These are phyloP conservation scores for Przewalskia tangutica DNA, from an alignment of 257 asterid species.

Conservation along the genomic window DNA sequence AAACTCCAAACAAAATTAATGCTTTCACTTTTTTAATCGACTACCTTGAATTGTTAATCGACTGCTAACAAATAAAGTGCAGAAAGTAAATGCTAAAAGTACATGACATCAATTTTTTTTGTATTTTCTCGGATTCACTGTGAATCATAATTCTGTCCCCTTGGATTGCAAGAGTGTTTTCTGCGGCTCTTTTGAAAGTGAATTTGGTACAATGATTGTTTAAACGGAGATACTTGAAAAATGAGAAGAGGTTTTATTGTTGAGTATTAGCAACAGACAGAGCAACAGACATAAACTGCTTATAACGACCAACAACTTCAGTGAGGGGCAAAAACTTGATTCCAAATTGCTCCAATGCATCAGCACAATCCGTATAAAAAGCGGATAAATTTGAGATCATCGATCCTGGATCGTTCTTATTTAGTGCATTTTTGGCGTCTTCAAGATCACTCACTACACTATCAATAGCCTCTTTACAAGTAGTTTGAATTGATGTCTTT, in stretches of 20 bases:
- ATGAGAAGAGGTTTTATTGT: background rate
- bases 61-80: too few relatives aligned
- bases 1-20: too few relatives aligned
- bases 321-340: background rate
- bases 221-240: too few relatives aligned
- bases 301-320: background rate
- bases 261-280: conserved; percentile 6
- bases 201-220: too few relatives aligned
- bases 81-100: too few relatives aligned
- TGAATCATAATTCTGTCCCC: too few relatives aligned
- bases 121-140: too few relatives aligned
- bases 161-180: too few relatives aligned
- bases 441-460: background rate
- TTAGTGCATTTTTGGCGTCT: background rate
- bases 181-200: too few relatives aligned
- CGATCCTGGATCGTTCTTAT: background rate
- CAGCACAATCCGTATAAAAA: conserved; percentile 7
- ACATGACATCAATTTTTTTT: too few relatives aligned
- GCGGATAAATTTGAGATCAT: conserved; percentile 1
- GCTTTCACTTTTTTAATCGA: too few relatives aligned
- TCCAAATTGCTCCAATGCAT: conserved; percentile 12
- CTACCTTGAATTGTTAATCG: too few relatives aligned
- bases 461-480: background rate
- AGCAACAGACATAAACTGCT: background rate
- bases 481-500: background rate